Evolutionary conservation across 2,329 filamentous ascomycete species (phyloP).

Genomic region (Cadophora gregata): DNA sequence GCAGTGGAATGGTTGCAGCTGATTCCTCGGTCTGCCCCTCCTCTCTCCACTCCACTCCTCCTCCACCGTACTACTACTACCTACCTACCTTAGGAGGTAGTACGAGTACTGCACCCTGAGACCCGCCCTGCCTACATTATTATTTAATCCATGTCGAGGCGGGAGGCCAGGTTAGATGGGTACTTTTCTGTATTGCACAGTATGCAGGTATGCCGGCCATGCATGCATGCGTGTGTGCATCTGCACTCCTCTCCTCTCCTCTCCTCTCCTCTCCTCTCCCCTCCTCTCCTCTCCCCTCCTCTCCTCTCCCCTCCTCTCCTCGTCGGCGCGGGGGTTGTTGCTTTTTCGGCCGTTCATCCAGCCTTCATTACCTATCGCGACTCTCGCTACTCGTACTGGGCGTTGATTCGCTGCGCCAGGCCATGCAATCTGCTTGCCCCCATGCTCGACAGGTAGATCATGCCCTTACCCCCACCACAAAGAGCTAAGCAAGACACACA

Average conservation of each 20-base stretch:
- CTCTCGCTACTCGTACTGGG: neutral
- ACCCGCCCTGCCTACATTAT: no score
- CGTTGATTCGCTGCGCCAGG: conserved; percentile 12
- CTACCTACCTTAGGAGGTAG: no score
- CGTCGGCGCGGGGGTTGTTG: conserved; percentile 17
- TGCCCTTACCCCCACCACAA: neutral
- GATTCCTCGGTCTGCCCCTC: neutral
- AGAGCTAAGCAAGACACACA: neutral
- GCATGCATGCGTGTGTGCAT: neutral
- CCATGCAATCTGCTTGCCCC: conserved; percentile 7
- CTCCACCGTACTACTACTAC: no score
- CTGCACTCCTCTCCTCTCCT: neutral
- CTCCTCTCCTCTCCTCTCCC: neutral
- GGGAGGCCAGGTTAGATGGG: no score
- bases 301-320: neutral
- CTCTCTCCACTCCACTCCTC: no score
- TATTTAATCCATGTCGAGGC: no score
- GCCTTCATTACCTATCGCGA: neutral
- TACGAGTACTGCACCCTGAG: no score
- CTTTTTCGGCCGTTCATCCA: conserved; percentile 13
- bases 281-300: neutral
- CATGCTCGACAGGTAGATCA: neutral
- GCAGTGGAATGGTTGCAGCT: neutral
- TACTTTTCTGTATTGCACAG: no score
- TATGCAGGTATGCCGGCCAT: neutral